A percentile compares a stretch with the other conserved stretches of the same genome.
phyloP scores from a whole-genome alignment of 768 basidiomycete species.

The Lactarius evosmus region DNA sequence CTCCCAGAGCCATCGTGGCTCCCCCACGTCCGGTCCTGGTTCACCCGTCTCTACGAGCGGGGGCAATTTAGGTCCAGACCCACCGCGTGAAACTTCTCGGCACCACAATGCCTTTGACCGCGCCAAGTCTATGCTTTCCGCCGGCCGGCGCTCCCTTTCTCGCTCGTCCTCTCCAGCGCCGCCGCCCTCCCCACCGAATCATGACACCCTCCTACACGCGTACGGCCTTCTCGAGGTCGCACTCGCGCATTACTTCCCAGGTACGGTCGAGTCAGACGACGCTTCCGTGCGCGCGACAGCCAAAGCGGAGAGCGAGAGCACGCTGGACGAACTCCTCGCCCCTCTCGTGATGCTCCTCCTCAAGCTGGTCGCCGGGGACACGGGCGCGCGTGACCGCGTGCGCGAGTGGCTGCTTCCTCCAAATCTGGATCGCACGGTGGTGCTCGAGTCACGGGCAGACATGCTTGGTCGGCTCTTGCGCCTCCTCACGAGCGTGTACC shows the following conservation, averaged over 20 bases:
- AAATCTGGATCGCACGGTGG: conserved; percentile 72
- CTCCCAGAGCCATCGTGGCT: conserved; percentile 30
- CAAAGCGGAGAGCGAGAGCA: conserved; percentile 50
- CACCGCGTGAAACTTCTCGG: conserved; percentile 28
- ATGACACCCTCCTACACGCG: conserved; percentile 59
- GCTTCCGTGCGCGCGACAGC: conserved; percentile 50
- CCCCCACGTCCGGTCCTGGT: conserved; percentile 37
- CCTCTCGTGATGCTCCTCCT: conserved; percentile 76
- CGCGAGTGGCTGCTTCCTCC: conserved; percentile 71
- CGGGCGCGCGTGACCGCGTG: conserved; percentile 51
- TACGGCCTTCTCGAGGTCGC: conserved; percentile 65
- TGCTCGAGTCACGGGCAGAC: conserved; percentile 71
- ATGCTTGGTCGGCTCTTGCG: conserved; percentile 78
- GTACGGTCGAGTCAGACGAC: conserved; percentile 60
- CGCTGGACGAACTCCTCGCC: conserved; percentile 73
- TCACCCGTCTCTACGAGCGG: conserved; percentile 30
- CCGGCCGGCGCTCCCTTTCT: conserved; percentile 44
- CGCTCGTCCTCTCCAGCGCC: conserved; percentile 42
- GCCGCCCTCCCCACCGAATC: conserved; percentile 37
- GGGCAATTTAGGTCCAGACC: conserved; percentile 19
- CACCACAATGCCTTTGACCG: conserved; percentile 46
- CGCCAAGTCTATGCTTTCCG: conserved; percentile 52
- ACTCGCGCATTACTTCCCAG: conserved; percentile 63
- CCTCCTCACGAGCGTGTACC: conserved; percentile 70
- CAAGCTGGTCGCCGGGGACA: conserved; percentile 64